Base-by-base conservation (phyloP, 1,139 yeast species). In the Hansenula lynferdii region DNA sequence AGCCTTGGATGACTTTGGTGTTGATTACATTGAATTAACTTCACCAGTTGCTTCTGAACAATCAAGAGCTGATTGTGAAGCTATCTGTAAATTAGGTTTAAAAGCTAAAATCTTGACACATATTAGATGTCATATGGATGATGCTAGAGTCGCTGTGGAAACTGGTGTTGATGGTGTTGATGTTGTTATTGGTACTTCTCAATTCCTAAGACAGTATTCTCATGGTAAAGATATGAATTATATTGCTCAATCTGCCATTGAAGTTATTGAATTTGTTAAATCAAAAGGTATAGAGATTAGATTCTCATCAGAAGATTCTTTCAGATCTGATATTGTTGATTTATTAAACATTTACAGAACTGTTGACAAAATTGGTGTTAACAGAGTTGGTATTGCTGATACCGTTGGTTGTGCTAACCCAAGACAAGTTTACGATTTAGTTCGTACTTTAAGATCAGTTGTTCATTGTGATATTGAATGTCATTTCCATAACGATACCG, bases 321-420 rank as follows among this genome's bases (percentile, higher is more conserved):
- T 92, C 77, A 83, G 98, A 72, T 85, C 96, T 34, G 98, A 92
- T 64, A 78, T 92, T 50, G 97, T 92, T 42, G 98, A 92, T 61
- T 73, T 92, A 61, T 77, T 92, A 55, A 90, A 92, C 71, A 92
- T 92, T 56, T 92, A 92, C 72, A 85, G 92, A 67, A 89, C 97
- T 24, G 98, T 92, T 47, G 95, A 86, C 71, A 86, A 89, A 74
- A 89, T 92, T 54, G 98, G 98, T 58, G 97, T 92, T 42, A 89
- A 92, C 74, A 83, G 98, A 69, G 97, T 92, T 40, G 98, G 98
- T 73, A 92, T 92, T 69, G 97, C 98, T 47, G 98, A 92, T 67
- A 92, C 98, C 35, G 97, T 92, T 45, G 98, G 98, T 37, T 86
- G 97, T 64, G 98, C 98, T 47, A 92, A 90, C 72, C 98, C 98